Percentiles rank a stretch among this genome's conserved stretches.
Conservation (phyloP, 2,329 filamentous ascomycete genomes). For the Exophiala sideris region DNA sequence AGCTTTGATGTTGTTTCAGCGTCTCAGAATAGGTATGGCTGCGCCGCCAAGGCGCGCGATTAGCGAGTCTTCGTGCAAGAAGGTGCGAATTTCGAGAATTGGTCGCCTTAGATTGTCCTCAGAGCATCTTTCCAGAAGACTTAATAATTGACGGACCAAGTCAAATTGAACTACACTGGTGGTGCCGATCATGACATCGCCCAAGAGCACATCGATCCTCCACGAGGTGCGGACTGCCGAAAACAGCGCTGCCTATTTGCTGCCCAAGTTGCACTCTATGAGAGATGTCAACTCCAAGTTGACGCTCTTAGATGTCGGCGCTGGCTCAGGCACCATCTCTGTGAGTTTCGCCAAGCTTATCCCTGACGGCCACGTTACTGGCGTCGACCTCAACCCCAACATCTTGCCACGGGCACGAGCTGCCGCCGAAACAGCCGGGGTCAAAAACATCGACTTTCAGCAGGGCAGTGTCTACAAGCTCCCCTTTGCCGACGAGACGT, state of each 20-base stretch:
- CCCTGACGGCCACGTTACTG: conserved; percentile 39
- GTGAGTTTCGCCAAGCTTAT: conserved; percentile 43
- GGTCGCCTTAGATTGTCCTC: no score
- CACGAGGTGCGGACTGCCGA: conserved; percentile 30
- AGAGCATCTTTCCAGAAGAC: no score
- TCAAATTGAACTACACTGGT: no score
- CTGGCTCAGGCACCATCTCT: conserved; percentile 51
- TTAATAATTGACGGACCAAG: no score
- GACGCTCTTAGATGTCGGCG: conserved; percentile 46
- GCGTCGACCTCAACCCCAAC: conserved; percentile 38
- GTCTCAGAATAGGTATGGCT: no score
- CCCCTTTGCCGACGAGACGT: conserved; percentile 39
- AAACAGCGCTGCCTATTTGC: conserved; percentile 38
- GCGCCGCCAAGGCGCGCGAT: no score
- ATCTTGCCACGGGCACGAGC: conserved; percentile 35
- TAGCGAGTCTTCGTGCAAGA: no score
- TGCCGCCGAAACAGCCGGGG: conserved; percentile 29
- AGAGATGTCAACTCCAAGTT: conserved; percentile 33
- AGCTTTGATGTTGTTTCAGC: no score
- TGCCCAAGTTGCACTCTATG: conserved; percentile 32
- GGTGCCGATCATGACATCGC: no score
- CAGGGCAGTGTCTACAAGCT: conserved; percentile 38
- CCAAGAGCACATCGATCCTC: background rate
- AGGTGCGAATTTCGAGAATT: no score
- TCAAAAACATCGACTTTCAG: conserved; percentile 34